Conservation (phyloP, 2,329 filamentous ascomycete genomes). For the Beauveria varroae region DNA sequence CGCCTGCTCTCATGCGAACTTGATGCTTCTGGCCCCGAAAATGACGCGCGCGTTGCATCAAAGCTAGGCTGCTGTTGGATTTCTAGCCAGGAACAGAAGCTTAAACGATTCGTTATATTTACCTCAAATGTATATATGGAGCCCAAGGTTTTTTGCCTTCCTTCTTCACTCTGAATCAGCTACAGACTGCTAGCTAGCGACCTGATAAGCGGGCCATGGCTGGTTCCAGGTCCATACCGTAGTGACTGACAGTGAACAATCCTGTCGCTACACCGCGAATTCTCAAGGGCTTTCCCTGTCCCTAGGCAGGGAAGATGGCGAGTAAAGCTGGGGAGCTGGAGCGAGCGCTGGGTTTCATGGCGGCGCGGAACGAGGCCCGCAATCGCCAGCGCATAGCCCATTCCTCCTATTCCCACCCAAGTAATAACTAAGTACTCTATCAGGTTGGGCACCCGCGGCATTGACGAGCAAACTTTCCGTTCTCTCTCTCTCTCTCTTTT, state of each 20-base stretch:
- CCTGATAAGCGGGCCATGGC: too few relatives aligned
- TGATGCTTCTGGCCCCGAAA: too few relatives aligned
- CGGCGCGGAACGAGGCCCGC: not conserved
- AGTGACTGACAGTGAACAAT: not conserved
- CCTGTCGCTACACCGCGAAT: not conserved
- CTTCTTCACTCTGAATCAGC: too few relatives aligned
- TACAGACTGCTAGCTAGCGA: too few relatives aligned
- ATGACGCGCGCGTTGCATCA: too few relatives aligned
- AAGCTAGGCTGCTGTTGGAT: too few relatives aligned
- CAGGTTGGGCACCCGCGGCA: not conserved
- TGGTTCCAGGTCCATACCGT: too few relatives aligned
- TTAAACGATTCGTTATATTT: too few relatives aligned
- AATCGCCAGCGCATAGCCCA: not conserved
- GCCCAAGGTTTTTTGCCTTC: too few relatives aligned
- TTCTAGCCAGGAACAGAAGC: too few relatives aligned
- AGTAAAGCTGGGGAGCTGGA: not conserved
- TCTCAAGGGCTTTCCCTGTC: not conserved
- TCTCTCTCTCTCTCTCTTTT: not conserved
- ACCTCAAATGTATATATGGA: too few relatives aligned
- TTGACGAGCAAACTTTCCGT: not conserved
- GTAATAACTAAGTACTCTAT: not conserved
- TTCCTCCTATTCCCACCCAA: not conserved
- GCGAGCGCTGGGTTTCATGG: not conserved
- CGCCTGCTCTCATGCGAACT: too few relatives aligned
- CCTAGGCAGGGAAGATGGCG: not conserved